Conservation (phyloP, 169 alveolate genomes). For the Babesia ovis region DNA sequence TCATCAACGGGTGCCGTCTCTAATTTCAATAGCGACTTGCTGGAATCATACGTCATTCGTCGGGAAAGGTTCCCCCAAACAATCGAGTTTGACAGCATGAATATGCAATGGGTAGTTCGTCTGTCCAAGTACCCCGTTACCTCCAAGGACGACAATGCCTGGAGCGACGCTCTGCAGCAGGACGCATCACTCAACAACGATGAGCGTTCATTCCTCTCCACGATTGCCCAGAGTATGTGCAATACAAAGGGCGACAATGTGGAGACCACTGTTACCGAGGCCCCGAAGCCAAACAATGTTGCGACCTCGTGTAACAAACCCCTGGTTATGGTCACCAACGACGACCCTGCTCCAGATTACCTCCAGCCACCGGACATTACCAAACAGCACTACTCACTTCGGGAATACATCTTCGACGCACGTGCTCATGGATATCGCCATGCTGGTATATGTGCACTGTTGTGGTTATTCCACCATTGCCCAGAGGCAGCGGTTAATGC, state of each 20-base stretch:
- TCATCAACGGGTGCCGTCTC: neutral
- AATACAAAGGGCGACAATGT: neutral
- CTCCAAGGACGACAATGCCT: neutral
- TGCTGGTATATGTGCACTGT: slow-evolving; percentile 28
- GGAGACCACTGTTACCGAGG: neutral
- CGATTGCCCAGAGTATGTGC: neutral
- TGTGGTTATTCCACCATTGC: slow-evolving; percentile 33
- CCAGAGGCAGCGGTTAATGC: slow-evolving; percentile 20
- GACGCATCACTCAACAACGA: neutral
- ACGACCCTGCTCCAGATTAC: neutral
- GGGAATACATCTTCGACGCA: slow-evolving; percentile 19
- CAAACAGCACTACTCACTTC: neutral
- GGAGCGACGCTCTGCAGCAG: neutral
- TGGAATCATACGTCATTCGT: slow-evolving; percentile 6
- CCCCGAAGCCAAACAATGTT: neutral
- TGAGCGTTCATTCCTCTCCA: neutral
- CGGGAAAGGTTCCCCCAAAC: slow-evolving; percentile 20
- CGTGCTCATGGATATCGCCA: neutral
- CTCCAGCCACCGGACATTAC: slow-evolving; percentile 23
- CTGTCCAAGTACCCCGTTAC: neutral
- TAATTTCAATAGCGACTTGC: neutral
- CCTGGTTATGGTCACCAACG: neutral
- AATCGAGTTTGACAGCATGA: slow-evolving; percentile 8
- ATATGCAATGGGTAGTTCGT: slow-evolving; percentile 41
- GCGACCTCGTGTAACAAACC: neutral